Evolutionary conservation across 768 basidiomycete species (phyloP).

Genomic region (Calocybe indica): DNA sequence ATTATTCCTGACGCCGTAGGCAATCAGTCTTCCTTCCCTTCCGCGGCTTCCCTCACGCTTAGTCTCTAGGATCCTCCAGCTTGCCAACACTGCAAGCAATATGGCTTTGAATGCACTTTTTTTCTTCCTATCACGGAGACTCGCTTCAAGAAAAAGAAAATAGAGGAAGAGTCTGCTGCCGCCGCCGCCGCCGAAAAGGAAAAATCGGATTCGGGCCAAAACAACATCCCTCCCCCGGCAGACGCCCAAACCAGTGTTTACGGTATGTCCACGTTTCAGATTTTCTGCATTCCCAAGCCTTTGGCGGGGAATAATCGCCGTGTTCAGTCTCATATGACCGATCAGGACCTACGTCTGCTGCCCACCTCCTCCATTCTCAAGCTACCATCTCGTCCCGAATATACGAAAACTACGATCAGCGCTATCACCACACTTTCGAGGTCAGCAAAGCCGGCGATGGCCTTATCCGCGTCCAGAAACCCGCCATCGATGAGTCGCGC

Average conservation of each 20-base stretch:
- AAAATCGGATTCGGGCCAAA: constrained; percentile 24
- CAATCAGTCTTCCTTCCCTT: background rate
- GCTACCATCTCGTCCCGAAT: constrained; percentile 78
- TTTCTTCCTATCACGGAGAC: constrained; percentile 99
- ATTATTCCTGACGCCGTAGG: constrained; percentile 60
- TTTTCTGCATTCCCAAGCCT: constrained; percentile 10
- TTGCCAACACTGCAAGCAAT: constrained; percentile 94
- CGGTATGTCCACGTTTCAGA: constrained; percentile 33
- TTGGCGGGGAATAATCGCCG: background rate
- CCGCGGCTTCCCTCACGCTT: background rate
- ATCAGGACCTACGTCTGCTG: constrained; percentile 80
- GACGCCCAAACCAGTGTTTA: constrained; percentile 50
- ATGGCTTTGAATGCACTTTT: constrained; percentile 91
- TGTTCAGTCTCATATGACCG: constrained; percentile 38
- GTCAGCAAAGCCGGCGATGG: constrained; percentile 82
- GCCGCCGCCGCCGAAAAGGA: constrained; percentile 22
- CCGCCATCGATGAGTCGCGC: constrained; percentile 49
- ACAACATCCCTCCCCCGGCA: constrained; percentile 31
- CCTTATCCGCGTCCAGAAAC: constrained; percentile 75
- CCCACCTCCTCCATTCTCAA: constrained; percentile 87
- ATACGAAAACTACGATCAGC: constrained; percentile 83
- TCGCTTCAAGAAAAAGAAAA: constrained; percentile 93
- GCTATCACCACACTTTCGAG: constrained; percentile 86
- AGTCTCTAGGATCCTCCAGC: constrained; percentile 56
- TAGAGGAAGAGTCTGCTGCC: constrained; percentile 58